A percentile compares a stretch with the other conserved stretches of the same genome.
Conservation (phyloP, 441 rosid species). For the Croton setiger region DNA sequence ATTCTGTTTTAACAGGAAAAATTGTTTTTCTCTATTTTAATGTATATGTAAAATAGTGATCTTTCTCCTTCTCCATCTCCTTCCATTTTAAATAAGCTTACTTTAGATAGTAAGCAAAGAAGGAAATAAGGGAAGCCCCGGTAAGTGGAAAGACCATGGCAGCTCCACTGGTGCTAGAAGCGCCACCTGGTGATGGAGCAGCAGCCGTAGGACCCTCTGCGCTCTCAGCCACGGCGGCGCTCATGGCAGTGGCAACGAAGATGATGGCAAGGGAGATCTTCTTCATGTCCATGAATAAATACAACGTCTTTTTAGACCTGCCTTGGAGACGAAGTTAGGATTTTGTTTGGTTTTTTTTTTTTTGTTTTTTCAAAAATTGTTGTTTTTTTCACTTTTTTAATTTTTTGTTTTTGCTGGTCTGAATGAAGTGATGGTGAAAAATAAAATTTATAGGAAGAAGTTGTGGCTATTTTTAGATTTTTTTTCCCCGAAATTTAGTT, state of each 20-base stretch:
- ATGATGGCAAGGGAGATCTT: conserved; percentile 53
- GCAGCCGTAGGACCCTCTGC: conserved; percentile 30
- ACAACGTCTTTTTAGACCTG: conserved; percentile 19
- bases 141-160: conserved; percentile 40
- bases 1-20: neutral
- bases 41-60: neutral
- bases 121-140: conserved; percentile 57
- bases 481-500: conserved; percentile 2
- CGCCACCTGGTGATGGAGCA: conserved; percentile 32
- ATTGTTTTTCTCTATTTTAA: neutral
- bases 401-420: conserved; percentile 27
- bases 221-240: conserved; percentile 34
- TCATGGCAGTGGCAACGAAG: conserved; percentile 48
- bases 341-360: neutral
- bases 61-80: neutral
- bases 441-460: conserved; percentile 2
- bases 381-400: no score
- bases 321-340: conserved; percentile 23
- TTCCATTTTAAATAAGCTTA: conserved; percentile 16
- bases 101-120: conserved; percentile 57
- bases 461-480: conserved; percentile 3
- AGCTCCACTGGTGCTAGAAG: conserved; percentile 23
- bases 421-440: conserved; percentile 7
- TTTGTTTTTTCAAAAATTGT: neutral
- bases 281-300: conserved; percentile 54